These are phyloP conservation scores for Thielaviopsis punctulata DNA, from an alignment of 2,329 filamentous ascomycete genomes.

Conservation along the genomic window DNA sequence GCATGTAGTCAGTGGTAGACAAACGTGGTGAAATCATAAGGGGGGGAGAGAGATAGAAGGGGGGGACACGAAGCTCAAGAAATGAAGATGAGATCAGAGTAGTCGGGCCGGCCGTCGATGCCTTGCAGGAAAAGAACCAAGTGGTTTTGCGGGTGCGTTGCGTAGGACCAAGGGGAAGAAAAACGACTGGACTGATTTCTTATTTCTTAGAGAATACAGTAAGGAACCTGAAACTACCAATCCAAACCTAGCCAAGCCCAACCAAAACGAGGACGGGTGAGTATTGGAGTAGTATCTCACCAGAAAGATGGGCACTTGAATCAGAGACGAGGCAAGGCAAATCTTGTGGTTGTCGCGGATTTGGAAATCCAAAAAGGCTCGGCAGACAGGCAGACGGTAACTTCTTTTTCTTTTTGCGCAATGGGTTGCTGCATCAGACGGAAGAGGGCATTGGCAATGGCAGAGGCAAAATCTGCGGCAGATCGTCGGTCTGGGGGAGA, in stretches of 20 bases:
- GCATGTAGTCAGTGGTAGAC: constrained; percentile 8
- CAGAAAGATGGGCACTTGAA: constrained; percentile 17
- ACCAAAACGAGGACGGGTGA: constrained; percentile 23
- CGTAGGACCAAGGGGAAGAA: not conserved
- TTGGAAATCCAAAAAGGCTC: constrained; percentile 15
- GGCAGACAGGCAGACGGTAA: not conserved
- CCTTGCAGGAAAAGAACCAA: not conserved
- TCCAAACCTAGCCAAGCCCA: constrained; percentile 17
- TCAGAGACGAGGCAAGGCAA: constrained; percentile 23
- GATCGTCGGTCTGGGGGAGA: constrained; percentile 8
- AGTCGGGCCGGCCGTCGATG: not conserved
- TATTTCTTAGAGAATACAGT: constrained; percentile 3
- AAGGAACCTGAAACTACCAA: constrained; percentile 23
- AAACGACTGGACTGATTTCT: not conserved
- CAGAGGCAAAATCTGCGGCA: not conserved
- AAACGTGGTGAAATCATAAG: constrained; percentile 11
- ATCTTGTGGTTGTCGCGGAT: constrained; percentile 21
- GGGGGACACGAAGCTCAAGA: not conserved
- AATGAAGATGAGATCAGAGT: not conserved
- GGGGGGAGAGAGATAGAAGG: constrained; percentile 20
- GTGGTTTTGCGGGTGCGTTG: not conserved
- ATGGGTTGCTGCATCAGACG: not conserved
- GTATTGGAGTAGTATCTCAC: constrained; percentile 53
- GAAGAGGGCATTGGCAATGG: not conserved
- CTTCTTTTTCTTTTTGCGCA: too few species aligned